Evolutionary conservation across 2,329 filamentous ascomycete species (phyloP), one percentile per base, ranked within the genome.

Genomic region (Colletotrichum endophyticum): DNA sequence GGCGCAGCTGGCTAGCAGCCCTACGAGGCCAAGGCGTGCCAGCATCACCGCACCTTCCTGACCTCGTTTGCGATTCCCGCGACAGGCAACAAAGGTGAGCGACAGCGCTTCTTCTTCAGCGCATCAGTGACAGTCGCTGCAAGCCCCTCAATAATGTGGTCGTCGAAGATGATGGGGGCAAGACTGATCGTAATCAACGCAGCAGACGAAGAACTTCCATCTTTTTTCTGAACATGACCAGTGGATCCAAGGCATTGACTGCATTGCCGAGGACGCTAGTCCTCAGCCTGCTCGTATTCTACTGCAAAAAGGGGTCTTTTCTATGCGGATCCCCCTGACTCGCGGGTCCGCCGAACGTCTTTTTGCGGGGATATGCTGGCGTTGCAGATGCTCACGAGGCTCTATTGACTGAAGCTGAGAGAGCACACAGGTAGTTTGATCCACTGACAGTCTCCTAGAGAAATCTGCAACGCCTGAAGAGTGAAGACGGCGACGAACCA

Each of bases 191-290:
- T 49, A 25, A 22, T 32, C 16, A 44, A 64, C 15, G 34, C 59
- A 63, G 32, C 12, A 5, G 22, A 63, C 12, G 32, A 27, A n/a
- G 27, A 53, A 32, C 13, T n/a, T 39, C 39, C 30, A 70, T 66
- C 27, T 61, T 68, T 66, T 66, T 56, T 32, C 32, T 57, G 34
- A 57, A 53, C 25, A 27, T 25, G 39, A 34, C 64, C 19, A n/a
- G 74, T 76, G 70, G 73, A 66, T 27, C 39, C 39, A 68, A 44
- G 59, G 44, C 59, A 53, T 22, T 34, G 32, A 27, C 27, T 22
- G 66, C 73, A 73, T 32, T 74, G 64, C 64, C 74, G 72, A 75
- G 34, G 27, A 27, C 70, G 49, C 74, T 56, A 70, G 44, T 4
- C 9, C 34, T 74, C 19, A 32, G 59, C 64, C 68, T 61, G 27